Evolutionary conservation across 306 rosid genomes (phyloP).

Genomic region (Citrullus mucosospermus): DNA sequence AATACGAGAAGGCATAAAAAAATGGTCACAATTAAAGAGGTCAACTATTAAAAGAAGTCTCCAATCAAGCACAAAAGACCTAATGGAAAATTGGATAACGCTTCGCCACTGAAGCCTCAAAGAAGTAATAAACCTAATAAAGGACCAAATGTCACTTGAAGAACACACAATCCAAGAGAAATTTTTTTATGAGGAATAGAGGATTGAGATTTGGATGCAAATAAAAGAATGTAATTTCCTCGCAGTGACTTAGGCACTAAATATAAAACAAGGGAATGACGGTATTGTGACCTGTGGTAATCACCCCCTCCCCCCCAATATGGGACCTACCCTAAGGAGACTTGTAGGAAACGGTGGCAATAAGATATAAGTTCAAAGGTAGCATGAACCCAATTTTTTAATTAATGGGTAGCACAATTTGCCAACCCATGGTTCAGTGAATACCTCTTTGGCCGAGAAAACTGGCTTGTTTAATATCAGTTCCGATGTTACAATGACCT

Average conservation of each 20-base stretch:
- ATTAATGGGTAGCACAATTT: background rate
- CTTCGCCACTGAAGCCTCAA: too few species aligned
- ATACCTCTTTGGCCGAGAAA: slow-evolving; percentile 96
- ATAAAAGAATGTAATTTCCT: background rate
- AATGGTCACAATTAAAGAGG: too few species aligned
- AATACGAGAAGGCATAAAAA: too few species aligned
- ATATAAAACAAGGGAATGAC: background rate
- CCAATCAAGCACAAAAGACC: too few species aligned
- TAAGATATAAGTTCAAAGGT: too few species aligned
- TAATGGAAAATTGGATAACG: too few species aligned
- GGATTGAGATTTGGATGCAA: background rate
- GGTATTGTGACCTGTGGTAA: background rate
- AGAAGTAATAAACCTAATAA: too few species aligned
- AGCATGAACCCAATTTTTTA: background rate
- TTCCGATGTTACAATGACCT: slow-evolving; percentile 93
- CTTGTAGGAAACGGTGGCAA: too few species aligned
- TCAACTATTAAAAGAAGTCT: too few species aligned
- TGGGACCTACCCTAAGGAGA: background rate
- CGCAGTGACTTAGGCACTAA: background rate
- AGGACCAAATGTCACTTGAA: too few species aligned
- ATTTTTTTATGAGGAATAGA: background rate
- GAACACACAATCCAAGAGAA: background rate
- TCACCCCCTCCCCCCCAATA: background rate
- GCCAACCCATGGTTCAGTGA: background rate
- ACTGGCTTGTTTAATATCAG: slow-evolving; percentile 94